Evolutionary conservation across 495 filamentous ascomycete genomes (phyloP).

Genomic region (Oleoguttula mirabilis): DNA sequence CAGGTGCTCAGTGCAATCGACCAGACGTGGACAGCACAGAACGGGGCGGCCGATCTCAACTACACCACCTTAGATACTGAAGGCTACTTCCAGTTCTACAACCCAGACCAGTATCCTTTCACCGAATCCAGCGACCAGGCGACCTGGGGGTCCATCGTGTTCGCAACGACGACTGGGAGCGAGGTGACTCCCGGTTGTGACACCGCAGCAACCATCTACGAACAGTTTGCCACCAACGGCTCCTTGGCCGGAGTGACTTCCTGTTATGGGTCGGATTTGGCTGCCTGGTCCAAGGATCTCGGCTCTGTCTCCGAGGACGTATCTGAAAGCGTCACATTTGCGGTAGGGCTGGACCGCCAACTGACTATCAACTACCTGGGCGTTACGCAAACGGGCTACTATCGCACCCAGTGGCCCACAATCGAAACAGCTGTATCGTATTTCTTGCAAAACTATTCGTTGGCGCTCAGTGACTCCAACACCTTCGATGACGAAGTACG

Average conservation of each 20-base stretch:
- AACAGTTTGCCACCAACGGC: background rate
- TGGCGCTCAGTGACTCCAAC: conserved; percentile 26
- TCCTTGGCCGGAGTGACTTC: background rate
- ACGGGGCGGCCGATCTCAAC: conserved; percentile 3
- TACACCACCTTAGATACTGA: conserved; percentile 1
- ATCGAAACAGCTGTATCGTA: conserved; percentile 2
- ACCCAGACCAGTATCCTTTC: conserved; percentile 2
- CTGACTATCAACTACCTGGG: conserved; percentile 44
- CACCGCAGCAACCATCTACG: background rate
- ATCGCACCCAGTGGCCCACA: conserved; percentile 21
- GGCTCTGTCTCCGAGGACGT: background rate
- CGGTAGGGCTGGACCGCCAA: conserved; percentile 42
- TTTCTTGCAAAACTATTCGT: conserved; percentile 32
- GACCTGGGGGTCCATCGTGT: conserved; percentile 1
- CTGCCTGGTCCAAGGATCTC: conserved; percentile 1
- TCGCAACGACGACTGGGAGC: conserved; percentile 1
- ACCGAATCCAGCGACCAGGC: conserved; percentile 3
- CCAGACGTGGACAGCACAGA: conserved; percentile 11
- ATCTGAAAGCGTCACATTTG: conserved; percentile 30
- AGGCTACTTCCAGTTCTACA: conserved; percentile 9
- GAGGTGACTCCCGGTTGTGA: background rate
- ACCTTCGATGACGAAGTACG: conserved; percentile 38
- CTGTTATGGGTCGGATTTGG: background rate
- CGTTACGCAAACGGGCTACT: conserved; percentile 47
- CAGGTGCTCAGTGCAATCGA: conserved; percentile 11